Base-by-base conservation (phyloP, 208 protist species). In the Wallacemonas sp. region DNA sequence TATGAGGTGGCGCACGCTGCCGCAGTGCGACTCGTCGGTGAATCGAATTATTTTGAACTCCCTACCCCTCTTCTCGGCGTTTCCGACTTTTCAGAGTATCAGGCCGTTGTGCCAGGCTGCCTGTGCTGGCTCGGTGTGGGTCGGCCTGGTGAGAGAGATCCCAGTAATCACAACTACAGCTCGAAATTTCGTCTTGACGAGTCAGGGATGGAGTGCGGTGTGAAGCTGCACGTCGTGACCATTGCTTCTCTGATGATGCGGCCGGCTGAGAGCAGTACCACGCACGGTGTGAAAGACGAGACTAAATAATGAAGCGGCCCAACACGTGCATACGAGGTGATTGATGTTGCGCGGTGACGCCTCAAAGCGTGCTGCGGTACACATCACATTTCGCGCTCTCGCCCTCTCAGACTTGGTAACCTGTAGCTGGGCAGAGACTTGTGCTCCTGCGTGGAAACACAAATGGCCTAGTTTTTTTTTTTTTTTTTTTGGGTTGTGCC, bases 61-160 rank as follows among this genome's bases (percentile, higher is more conserved):
- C 46, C 60, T 5, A 79, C 64, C 0, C 82, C 86, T 1, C 66
- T 84, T 30, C 70, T 86, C 22, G 80, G 79, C 21, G 86, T 93
- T 1, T 72, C 77, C 0, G 86, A 93, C 69, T 93, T 93, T 55
- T 81, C 76, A 0, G 86, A 93, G 61, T 93, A 93, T 60, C 80
- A 75, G 51, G 77, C 86, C 22, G 65, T 84, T 28, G 70, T 90
- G 34, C 83, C 86, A 2, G 86, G 86, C 5, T 93, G 86, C 42
- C 56, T 93, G n/a, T 93, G 80, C 47, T 86, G 72, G 71, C 71
- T 93, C 5, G 86, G 86, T 14, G 86, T 83, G 1, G 72, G 79
- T 14, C 51, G 64, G 36, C 62, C 38, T 14, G 72, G 53, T 15
- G 53, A 72, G 22, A 67, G 41, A 1, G 77, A 77, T 31, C 51